Evolutionary conservation across 2,329 filamentous ascomycete genomes (phyloP).

Genomic region (Alternaria hordeiaustralica): DNA sequence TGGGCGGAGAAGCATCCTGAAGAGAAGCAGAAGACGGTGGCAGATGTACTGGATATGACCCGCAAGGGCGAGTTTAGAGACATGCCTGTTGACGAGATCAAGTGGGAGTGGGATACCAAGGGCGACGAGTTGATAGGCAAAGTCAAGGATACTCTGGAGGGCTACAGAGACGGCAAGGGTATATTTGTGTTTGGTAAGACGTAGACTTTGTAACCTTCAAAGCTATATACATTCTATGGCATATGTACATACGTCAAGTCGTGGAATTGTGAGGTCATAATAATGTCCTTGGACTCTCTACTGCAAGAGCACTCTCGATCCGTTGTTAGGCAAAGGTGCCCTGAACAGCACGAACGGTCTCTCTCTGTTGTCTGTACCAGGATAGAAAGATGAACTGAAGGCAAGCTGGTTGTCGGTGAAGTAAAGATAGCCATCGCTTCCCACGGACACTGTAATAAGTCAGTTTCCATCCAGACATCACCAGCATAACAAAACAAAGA

Average conservation of each 20-base stretch:
- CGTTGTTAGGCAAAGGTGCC: conserved; percentile 51
- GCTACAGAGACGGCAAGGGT: conserved; percentile 86
- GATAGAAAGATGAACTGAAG: conserved; percentile 45
- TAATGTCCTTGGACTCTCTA: not conserved
- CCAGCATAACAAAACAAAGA: not conserved
- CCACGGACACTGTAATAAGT: conserved; percentile 41
- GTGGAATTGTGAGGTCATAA: not conserved
- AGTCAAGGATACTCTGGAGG: conserved; percentile 81
- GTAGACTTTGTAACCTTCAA: conserved; percentile 9
- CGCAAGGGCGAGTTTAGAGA: conserved; percentile 80
- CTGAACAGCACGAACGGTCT: conserved; percentile 54
- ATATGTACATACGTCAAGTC: not conserved
- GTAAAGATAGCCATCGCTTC: conserved; percentile 58
- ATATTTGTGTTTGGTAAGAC: conserved; percentile 77
- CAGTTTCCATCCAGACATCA: not conserved
- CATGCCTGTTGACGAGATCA: conserved; percentile 79
- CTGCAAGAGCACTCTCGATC: conserved; percentile 47
- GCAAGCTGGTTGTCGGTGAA: conserved; percentile 61
- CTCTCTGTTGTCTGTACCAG: conserved; percentile 52
- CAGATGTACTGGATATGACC: conserved; percentile 80
- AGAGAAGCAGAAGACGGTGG: conserved; percentile 80
- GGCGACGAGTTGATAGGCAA: conserved; percentile 71
- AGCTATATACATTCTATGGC: not conserved
- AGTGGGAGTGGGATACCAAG: conserved; percentile 83
- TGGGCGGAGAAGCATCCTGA: conserved; percentile 81